Conservation (phyloP, 2,329 filamentous ascomycete genomes). For the Phoma sp. region DNA sequence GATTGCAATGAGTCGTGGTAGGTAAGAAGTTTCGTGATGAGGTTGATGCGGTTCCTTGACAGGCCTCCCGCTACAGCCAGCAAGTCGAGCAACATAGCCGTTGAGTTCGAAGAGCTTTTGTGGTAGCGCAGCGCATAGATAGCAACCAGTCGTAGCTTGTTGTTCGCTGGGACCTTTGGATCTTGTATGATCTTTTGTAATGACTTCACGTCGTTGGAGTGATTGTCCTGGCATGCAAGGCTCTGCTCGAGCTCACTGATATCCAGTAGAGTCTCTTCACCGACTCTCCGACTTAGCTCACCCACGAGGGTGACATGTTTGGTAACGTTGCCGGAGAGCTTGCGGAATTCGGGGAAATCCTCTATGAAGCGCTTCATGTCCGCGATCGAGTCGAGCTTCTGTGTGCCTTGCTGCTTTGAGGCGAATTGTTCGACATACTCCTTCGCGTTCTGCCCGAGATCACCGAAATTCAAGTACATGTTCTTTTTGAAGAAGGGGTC, state of each 20-base stretch:
- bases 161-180: slow-evolving; percentile 75
- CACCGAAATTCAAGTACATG: slow-evolving; percentile 98
- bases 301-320: slow-evolving; percentile 97
- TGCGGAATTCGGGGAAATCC: slow-evolving; percentile 97
- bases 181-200: slow-evolving; percentile 87
- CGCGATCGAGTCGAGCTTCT: slow-evolving; percentile 93
- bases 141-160: slow-evolving; percentile 87
- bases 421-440: slow-evolving; percentile 99
- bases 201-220: slow-evolving; percentile 87
- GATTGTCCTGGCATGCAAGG: slow-evolving; percentile 95
- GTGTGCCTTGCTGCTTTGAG: slow-evolving; percentile 93
- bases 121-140: slow-evolving; percentile 95
- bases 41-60: slow-evolving; percentile 73
- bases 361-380: slow-evolving; percentile 99
- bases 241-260: slow-evolving; percentile 97
- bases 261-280: slow-evolving; percentile 85
- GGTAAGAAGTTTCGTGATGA: slow-evolving; percentile 80
- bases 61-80: slow-evolving; percentile 84
- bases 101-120: slow-evolving; percentile 81
- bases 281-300: slow-evolving; percentile 87
- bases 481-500: slow-evolving; percentile 99
- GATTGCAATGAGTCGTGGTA: slow-evolving; percentile 89
- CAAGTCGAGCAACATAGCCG: slow-evolving; percentile 85
- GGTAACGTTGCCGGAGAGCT: slow-evolving; percentile 95
- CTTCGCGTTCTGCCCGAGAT: slow-evolving; percentile 94